Percentiles rank a stretch among this genome's conserved stretches.
These are phyloP conservation scores for Neonectria sp. DNA, from an alignment of 2,329 filamentous ascomycete genomes.

Conservation along the genomic window DNA sequence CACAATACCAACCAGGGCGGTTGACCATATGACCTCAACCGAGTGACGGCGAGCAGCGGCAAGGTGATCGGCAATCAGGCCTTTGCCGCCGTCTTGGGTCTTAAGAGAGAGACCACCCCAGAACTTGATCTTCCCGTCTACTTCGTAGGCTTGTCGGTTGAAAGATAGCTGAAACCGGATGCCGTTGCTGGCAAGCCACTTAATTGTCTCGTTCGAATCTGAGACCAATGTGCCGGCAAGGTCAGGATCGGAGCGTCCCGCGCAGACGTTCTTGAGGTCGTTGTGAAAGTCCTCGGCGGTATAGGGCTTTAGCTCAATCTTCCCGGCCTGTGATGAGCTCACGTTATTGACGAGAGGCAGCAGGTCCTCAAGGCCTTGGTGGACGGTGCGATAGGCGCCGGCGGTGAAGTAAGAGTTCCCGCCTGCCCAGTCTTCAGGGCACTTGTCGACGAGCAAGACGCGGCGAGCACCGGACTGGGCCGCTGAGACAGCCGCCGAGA, in stretches of 20 bases:
- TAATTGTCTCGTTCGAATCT: slow-evolving; percentile 65
- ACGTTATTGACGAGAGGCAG: slow-evolving; percentile 75
- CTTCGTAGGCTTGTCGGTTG: slow-evolving; percentile 76
- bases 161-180: slow-evolving; percentile 73
- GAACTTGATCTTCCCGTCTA: slow-evolving; percentile 74
- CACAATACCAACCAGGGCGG: slow-evolving; percentile 59
- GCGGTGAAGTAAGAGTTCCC: slow-evolving; percentile 78
- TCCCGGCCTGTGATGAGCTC: slow-evolving; percentile 57
- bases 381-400: slow-evolving; percentile 72
- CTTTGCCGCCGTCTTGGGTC: slow-evolving; percentile 72
- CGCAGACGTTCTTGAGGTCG: slow-evolving; percentile 72
- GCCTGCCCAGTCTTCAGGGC: slow-evolving; percentile 70
- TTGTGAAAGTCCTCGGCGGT: slow-evolving; percentile 65
- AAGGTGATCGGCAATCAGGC: slow-evolving; percentile 66
- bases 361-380: slow-evolving; percentile 69
- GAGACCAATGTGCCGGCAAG: slow-evolving; percentile 65
- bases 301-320: slow-evolving; percentile 73
- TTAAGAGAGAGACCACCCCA: slow-evolving; percentile 77
- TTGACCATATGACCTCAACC: slow-evolving; percentile 63
- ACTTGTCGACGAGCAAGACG: slow-evolving; percentile 73
- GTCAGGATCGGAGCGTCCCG: slow-evolving; percentile 65
- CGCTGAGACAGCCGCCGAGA: slow-evolving; percentile 72
- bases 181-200: slow-evolving; percentile 70
- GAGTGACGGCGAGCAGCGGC: slow-evolving; percentile 59
- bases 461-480: slow-evolving; percentile 59